Conservation (phyloP, 2,329 filamentous ascomycete species). For the Cadophora gregata region DNA sequence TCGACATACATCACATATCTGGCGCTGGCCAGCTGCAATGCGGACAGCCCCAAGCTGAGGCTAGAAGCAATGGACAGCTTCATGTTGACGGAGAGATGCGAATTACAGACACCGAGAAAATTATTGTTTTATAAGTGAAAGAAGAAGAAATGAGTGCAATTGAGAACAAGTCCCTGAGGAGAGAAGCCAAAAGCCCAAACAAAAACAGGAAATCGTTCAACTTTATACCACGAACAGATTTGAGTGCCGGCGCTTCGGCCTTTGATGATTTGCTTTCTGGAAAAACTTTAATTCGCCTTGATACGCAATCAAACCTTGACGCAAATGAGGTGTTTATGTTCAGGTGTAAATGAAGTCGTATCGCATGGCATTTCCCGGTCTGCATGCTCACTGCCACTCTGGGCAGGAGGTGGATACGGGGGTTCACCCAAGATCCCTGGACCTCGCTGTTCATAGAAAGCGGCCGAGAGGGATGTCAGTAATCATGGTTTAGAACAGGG, state of each 20-base stretch:
- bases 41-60: constrained; percentile 20
- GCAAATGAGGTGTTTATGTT: background rate
- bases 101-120: background rate
- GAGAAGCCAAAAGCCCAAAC: background rate
- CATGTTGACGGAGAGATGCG: constrained; percentile 19
- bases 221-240: background rate
- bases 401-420: background rate
- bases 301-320: constrained; percentile 16
- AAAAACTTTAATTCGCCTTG: background rate
- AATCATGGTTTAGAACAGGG: background rate
- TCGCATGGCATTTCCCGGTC: constrained; percentile 2
- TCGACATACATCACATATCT: constrained; percentile 26
- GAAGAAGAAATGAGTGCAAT: background rate
- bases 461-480: background rate
- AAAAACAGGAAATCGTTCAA: background rate
- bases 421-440: background rate
- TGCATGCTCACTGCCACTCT: too few species aligned
- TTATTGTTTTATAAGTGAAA: background rate
- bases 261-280: background rate
- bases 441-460: background rate
- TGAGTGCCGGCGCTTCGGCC: background rate
- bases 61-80: constrained; percentile 19
- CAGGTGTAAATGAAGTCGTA: background rate
- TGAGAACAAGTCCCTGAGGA: background rate
- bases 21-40: constrained; percentile 19